Conservation (phyloP, 2,329 filamentous ascomycete species). For the Cladosporium halotolerans region DNA sequence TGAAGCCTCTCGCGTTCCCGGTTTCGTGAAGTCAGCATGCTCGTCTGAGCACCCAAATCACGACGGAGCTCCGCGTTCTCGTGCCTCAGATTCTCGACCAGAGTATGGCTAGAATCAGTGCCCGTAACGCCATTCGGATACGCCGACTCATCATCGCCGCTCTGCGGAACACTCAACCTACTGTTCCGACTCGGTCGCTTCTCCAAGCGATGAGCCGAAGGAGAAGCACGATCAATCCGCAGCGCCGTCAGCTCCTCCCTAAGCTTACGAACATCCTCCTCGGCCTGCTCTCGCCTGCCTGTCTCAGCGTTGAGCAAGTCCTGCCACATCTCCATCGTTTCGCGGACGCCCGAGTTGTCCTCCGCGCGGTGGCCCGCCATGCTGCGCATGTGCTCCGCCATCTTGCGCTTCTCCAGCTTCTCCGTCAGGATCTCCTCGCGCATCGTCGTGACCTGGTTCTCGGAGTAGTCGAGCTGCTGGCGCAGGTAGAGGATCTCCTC, state of each 20-base stretch:
- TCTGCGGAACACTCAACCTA: slow-evolving; percentile 28
- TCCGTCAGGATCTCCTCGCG: slow-evolving; percentile 69
- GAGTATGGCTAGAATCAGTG: slow-evolving; percentile 32
- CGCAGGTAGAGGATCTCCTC: slow-evolving; percentile 80
- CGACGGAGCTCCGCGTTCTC: slow-evolving; percentile 89
- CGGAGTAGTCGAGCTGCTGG: slow-evolving; percentile 78
- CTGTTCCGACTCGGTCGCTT: slow-evolving; percentile 36
- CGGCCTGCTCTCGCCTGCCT: slow-evolving; percentile 77
- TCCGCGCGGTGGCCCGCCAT: slow-evolving; percentile 37
- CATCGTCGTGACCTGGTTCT: slow-evolving; percentile 76
- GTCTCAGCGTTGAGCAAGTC: slow-evolving; percentile 91
- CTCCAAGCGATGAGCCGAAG: slow-evolving; percentile 33
- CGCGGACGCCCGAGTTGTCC: slow-evolving; percentile 24
- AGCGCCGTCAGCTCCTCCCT: slow-evolving; percentile 68
- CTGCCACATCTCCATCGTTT: slow-evolving; percentile 78
- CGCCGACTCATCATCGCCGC: slow-evolving; percentile 34
- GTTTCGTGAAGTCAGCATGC: slow-evolving; percentile 93
- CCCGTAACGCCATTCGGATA: slow-evolving; percentile 30
- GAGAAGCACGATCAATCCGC: slow-evolving; percentile 38
- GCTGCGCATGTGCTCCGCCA: slow-evolving; percentile 72
- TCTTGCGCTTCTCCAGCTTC: slow-evolving; percentile 77
- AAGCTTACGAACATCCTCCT: slow-evolving; percentile 79
- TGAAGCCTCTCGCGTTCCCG: slow-evolving; percentile 91
- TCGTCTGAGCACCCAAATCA: slow-evolving; percentile 91
- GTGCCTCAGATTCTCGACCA: slow-evolving; percentile 71